Conservation (phyloP, 768 basidiomycete genomes). For the Chlorophyllum brunneum region DNA sequence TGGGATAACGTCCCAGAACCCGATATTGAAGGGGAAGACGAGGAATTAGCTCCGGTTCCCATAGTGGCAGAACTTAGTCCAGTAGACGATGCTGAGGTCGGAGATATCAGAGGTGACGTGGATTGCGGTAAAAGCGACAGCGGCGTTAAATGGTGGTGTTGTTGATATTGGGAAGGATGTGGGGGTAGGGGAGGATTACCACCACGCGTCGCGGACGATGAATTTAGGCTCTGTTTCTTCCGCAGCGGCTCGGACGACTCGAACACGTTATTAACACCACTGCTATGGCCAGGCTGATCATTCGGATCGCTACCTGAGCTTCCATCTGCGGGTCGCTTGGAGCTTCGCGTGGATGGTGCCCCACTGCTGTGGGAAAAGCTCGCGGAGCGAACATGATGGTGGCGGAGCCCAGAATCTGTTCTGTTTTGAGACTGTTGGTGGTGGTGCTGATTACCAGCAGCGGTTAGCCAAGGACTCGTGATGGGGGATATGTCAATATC, state of each 20-base stretch:
- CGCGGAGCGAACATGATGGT: neutral
- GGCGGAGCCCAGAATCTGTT: neutral
- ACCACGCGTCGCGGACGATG: neutral
- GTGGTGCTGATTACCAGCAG: slow-evolving; percentile 24
- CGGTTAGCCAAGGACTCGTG: slow-evolving; percentile 78
- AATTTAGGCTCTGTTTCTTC: slow-evolving; percentile 2
- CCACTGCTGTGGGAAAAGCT: neutral
- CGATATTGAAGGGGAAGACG: neutral
- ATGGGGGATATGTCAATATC: slow-evolving; percentile 77
- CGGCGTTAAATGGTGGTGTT: neutral
- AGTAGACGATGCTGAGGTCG: slow-evolving; percentile 1
- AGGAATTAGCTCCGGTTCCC: neutral
- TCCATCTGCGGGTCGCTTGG: slow-evolving; percentile 4
- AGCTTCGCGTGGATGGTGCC: neutral
- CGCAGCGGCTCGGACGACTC: slow-evolving; percentile 4
- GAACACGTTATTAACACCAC: neutral
- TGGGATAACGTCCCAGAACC: neutral
- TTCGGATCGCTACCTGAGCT: neutral
- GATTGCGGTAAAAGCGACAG: slow-evolving; percentile 1
- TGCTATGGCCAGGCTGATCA: neutral
- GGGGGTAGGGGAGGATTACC: neutral
- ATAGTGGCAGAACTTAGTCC: neutral
- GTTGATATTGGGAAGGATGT: neutral
- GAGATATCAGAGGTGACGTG: slow-evolving; percentile 3
- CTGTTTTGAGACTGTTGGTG: neutral